Conservation (phyloP, 176 grass and related monocot species). For the Raddia guianensis region DNA sequence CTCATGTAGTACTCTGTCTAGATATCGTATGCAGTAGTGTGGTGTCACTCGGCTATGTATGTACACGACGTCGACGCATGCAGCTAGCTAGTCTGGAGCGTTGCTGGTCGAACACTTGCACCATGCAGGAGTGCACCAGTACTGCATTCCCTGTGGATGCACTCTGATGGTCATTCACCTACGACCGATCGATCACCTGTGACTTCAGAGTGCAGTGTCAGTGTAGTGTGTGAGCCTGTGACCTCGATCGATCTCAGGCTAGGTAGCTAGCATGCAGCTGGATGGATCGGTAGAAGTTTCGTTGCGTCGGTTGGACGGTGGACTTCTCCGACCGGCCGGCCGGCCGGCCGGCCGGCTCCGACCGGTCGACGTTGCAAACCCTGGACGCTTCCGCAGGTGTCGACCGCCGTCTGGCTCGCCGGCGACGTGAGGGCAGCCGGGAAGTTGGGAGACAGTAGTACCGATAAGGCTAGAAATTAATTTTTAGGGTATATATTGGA, state of each 20-base stretch:
- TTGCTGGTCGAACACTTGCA: not conserved
- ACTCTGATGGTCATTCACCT: not conserved
- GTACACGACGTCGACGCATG: too few species aligned
- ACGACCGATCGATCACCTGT: too few species aligned
- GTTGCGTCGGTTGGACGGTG: not conserved
- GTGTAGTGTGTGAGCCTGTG: too few species aligned
- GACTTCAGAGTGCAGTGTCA: too few species aligned
- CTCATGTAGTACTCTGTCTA: not conserved
- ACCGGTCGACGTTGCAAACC: too few species aligned
- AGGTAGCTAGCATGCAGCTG: too few species aligned
- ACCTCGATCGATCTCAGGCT: too few species aligned
- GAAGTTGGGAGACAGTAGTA: not conserved
- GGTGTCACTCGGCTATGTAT: too few species aligned
- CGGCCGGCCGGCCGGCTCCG: not conserved
- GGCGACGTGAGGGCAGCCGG: not conserved
- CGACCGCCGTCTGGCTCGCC: constrained; percentile 30
- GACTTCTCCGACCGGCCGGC: not conserved
- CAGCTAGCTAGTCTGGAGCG: not conserved
- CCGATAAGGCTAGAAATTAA: not conserved
- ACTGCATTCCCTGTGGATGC: too few species aligned
- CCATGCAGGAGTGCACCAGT: not conserved
- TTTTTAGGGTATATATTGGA: not conserved
- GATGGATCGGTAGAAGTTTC: too few species aligned
- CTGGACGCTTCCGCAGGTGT: constrained; percentile 2
- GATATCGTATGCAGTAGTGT: not conserved